Percentiles rank a stretch among this genome's conserved stretches.
phyloP scores from a whole-genome alignment of 768 basidiomycete species.

The Rhizopogon sp. region DNA sequence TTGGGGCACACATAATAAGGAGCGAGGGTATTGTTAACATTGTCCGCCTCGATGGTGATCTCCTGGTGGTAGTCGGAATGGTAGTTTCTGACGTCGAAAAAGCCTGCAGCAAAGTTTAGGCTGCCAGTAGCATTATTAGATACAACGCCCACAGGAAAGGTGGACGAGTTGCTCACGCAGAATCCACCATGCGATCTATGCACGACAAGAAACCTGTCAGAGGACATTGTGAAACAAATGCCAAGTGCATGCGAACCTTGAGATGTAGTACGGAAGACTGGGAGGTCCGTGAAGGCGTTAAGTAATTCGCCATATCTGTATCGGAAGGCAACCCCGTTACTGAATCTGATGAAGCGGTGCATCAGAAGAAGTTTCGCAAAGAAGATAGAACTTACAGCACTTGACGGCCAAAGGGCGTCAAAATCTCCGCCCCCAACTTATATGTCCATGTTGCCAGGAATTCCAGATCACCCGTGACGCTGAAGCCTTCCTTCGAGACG shows the following conservation, averaged over 20 bases:
- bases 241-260: conserved; percentile 24
- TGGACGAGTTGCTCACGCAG: conserved; percentile 18
- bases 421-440: conserved; percentile 39
- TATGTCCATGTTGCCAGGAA: conserved; percentile 45
- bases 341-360: conserved; percentile 21
- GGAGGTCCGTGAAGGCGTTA: conserved; percentile 36
- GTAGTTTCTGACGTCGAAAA: conserved; percentile 40
- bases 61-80: conserved; percentile 38
- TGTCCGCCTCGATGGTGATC: conserved; percentile 39
- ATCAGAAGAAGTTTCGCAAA: neutral
- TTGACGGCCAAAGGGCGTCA: conserved; percentile 43
- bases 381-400: conserved; percentile 24
- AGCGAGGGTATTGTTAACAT: conserved; percentile 44
- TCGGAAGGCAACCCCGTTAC: conserved; percentile 39
- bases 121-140: conserved; percentile 7
- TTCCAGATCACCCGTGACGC: conserved; percentile 30
- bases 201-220: neutral
- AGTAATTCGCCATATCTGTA: conserved; percentile 44
- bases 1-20: conserved; percentile 33
- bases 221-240: neutral
- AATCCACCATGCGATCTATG: conserved; percentile 29
- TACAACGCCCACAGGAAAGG: conserved; percentile 10
- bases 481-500: conserved; percentile 21
- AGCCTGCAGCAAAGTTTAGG: conserved; percentile 47
- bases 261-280: conserved; percentile 46